Evolutionary conservation across 129 eudicot genomes (phyloP), one percentile per base, ranked within the genome.

Genomic region (Pulicaria dysenterica): DNA sequence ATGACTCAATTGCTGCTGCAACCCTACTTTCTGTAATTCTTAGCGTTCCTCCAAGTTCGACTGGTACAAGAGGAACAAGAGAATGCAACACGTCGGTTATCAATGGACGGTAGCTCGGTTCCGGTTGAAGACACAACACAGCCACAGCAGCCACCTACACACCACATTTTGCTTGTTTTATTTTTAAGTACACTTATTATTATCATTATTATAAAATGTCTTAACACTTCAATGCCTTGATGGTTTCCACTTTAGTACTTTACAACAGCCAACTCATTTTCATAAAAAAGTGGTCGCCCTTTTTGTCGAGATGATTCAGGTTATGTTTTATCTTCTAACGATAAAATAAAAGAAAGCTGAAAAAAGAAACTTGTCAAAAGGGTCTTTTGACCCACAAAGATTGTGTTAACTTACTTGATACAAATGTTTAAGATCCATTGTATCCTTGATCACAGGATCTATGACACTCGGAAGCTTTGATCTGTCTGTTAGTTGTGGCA

Each of bases 81-180:
- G 98, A 94, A 68, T 94, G 95, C 69, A 94, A 80, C 39, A 94
- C 96, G 17, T 94, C 98, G 1, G 93, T 88, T 79, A 90, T 94
- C 88, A 94, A 67, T 3, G 98, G 98, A 8, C 96, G 82, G 74
- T 94, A 94, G 63, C 98, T 88, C 15, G 98, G 96, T 82, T 94
- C 98, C 58, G 92, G 89, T 64, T 94, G 98, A 17, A 94, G 90
- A 77, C 98, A 94, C 63, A 94, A 74, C 53, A 94, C 98, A 63
- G 95, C 98, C 65, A 94, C 89, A 24, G 98, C 98, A 67, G 98
- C 96, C 72, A 94, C 98, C 98, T 93, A 47, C 56, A 60, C 31
- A 34, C 43, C 73, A 76, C 48, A 74, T 60, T 53, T 37, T 1
- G 36, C 45, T 65, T 70, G 39, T 56, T 45, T 36, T n/a, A n/a